These are phyloP conservation scores for Blastocladiella emersonii DNA, from an alignment of 371 early-diverging fungal genomes.

Conservation along the genomic window DNA sequence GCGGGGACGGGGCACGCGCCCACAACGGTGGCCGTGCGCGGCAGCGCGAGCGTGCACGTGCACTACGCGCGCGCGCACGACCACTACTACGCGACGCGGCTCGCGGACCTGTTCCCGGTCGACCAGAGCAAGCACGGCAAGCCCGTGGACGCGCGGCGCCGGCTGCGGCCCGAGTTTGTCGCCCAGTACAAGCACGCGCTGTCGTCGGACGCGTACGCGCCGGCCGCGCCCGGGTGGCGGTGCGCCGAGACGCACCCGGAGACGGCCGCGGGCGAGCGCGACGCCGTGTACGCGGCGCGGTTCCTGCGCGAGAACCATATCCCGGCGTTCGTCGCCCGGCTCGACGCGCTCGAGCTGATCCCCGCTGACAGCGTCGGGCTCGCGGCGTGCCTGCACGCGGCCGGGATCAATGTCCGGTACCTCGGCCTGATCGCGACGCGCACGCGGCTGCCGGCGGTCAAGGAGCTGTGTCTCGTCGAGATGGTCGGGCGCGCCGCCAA, in stretches of 20 bases:
- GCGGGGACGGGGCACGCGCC: background rate
- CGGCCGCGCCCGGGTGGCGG: background rate
- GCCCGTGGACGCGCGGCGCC: constrained; percentile 4
- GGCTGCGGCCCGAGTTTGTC: constrained; percentile 33
- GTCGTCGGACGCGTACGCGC: constrained; percentile 18
- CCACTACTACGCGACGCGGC: constrained; percentile 20
- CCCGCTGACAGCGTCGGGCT: constrained; percentile 23
- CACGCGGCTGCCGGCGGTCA: constrained; percentile 28
- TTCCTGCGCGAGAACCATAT: constrained; percentile 26
- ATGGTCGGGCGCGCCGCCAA: constrained; percentile 32
- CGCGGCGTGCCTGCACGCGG: constrained; percentile 19
- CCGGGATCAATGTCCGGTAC: constrained; percentile 35
- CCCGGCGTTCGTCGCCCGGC: constrained; percentile 22
- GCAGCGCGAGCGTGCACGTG: constrained; percentile 7
- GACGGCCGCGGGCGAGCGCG: constrained; percentile 19
- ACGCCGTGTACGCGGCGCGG: constrained; percentile 18
- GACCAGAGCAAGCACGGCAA: constrained; percentile 13
- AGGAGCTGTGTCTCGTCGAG: constrained; percentile 24
- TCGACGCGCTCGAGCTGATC: constrained; percentile 27
- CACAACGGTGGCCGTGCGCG: background rate
- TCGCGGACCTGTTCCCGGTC: constrained; percentile 21
- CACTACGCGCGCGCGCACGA: constrained; percentile 13
- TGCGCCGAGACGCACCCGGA: constrained; percentile 10
- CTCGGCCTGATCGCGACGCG: constrained; percentile 22
- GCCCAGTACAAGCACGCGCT: constrained; percentile 18